Base-by-base conservation (phyloP, 768 basidiomycete genomes). In the Clitopilus passeckerianus region DNA sequence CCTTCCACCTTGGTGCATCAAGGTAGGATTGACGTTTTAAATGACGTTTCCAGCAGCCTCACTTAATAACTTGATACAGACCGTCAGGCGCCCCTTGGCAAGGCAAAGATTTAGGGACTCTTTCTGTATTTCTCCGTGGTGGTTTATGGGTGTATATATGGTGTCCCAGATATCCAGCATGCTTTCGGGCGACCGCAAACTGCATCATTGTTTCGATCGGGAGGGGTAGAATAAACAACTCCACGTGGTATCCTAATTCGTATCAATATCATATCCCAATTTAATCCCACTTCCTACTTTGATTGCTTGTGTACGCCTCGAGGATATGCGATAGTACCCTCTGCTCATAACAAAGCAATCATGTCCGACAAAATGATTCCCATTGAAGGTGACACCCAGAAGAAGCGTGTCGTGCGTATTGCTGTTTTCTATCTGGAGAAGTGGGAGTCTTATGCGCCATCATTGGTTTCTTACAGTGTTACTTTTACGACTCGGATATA, bases 401-500 rank as follows among this genome's bases (percentile, higher is more conserved):
- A 90, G 77, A 92, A 93, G 75, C 87, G 94, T 59, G 94, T 96
- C 57, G 94, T 95, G 75, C 57, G 92, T 82, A 54, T 53, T 59
- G 59, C 52, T 58, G 61, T 60, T 65, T 61, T 27, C 53, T 33
- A 18, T 24, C 5, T 46, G 14, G 33, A 34, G 44, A 16, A 56
- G 16, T 34, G 18, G 27, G 27, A 30, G 27, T 30, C 15, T n/a
- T 33, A 14, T 15, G 30, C 34, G 50, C 18, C 35, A 61, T 65
- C 64, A 60, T 61, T 57, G 44, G 20, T 57, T 55, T 57, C 57
- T 37, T 55, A 20, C 59, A 97, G 91, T 98, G 96, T 71, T 99
- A 99, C 80, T 99, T 99, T 81, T 99, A 95, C 77, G 96, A 99
- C 75, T 96, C 95, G 33, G 96, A 99, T 71, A 95, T 99, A 72